A percentile compares a stretch with the other conserved stretches of the same genome.
These are phyloP conservation scores for Quercus wislizeni DNA, from an alignment of 306 rosid genomes.

Conservation along the genomic window DNA sequence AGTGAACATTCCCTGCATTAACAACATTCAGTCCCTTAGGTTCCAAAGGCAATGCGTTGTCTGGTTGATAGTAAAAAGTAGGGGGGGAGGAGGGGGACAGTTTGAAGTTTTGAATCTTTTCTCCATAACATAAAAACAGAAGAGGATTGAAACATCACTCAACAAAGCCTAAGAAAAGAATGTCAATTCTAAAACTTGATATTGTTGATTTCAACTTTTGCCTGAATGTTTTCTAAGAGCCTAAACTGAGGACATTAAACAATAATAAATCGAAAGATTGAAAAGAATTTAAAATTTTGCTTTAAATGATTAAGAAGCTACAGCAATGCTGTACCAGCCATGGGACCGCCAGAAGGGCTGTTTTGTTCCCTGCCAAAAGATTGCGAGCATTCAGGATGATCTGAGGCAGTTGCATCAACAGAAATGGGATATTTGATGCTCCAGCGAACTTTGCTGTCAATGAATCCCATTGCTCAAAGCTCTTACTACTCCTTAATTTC, in stretches of 20 bases:
- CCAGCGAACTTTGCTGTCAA: constrained; percentile 78
- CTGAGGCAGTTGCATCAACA: constrained; percentile 83
- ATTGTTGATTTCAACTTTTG: not conserved
- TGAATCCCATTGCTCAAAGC: constrained; percentile 71
- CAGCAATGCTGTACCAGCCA: constrained; percentile 60
- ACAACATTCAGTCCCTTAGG: constrained; percentile 11
- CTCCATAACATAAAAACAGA: not conserved
- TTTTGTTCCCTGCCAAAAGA: constrained; percentile 61
- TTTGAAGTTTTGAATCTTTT: not conserved
- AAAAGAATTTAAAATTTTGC: not conserved
- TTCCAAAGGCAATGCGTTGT: constrained; percentile 12
- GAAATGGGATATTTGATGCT: constrained; percentile 79
- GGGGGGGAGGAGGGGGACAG: not conserved
- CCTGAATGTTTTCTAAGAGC: not conserved
- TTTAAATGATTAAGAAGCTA: not conserved
- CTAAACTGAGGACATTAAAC: not conserved
- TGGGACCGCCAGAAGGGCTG: constrained; percentile 76
- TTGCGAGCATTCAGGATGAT: constrained; percentile 76
- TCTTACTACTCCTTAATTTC: constrained; percentile 29
- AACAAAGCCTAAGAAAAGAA: not conserved
- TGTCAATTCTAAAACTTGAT: not conserved
- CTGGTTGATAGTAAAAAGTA: not conserved
- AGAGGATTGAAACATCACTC: not conserved
- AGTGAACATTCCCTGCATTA: constrained; percentile 79
- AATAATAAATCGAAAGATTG: not conserved